phyloP scores from a whole-genome alignment of 1,139 yeast genomes.

The Groenewaldozyma auringiensis region DNA sequence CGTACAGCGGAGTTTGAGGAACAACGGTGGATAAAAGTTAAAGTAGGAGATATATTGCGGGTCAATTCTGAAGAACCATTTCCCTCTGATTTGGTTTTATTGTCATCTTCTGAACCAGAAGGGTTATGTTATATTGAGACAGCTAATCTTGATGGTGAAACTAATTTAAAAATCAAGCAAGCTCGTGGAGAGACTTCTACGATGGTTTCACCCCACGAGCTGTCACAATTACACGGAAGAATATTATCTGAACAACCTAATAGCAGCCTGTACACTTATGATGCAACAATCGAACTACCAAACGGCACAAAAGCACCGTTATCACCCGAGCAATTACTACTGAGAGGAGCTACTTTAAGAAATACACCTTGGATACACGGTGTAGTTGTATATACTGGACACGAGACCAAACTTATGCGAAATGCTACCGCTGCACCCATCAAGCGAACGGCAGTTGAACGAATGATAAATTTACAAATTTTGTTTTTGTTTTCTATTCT shows the following conservation, averaged over 20 bases:
- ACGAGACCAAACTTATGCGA: slow-evolving; percentile 95
- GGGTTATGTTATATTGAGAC: slow-evolving; percentile 97
- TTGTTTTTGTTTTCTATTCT: slow-evolving; percentile 78
- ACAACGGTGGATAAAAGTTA: slow-evolving; percentile 78
- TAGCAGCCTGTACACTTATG: slow-evolving; percentile 88
- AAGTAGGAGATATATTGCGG: slow-evolving; percentile 85
- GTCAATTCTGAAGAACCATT: slow-evolving; percentile 84
- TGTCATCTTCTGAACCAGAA: slow-evolving; percentile 95
- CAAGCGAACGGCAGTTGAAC: slow-evolving; percentile 93
- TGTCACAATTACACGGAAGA: slow-evolving; percentile 47
- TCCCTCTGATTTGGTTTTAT: slow-evolving; percentile 83
- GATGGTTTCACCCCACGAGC: slow-evolving; percentile 59
- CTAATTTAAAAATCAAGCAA: slow-evolving; percentile 91
- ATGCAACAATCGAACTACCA: slow-evolving; percentile 66
- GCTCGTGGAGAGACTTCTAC: slow-evolving; percentile 70
- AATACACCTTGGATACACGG: slow-evolving; percentile 97
- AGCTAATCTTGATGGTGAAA: slow-evolving; percentile 96
- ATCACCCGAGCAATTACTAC: slow-evolving; percentile 80
- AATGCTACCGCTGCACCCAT: slow-evolving; percentile 98
- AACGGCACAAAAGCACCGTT: slow-evolving; percentile 54
- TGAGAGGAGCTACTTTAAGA: slow-evolving; percentile 92
- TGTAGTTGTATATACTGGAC: slow-evolving; percentile 90
- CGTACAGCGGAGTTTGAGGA: slow-evolving; percentile 50
- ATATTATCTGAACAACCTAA: slow-evolving; percentile 88
- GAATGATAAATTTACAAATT: slow-evolving; percentile 88